Percentiles rank a stretch among this genome's conserved stretches.
Evolutionary conservation across 2,329 filamentous ascomycete genomes (phyloP).

Genomic region (Diplodia corticola): DNA sequence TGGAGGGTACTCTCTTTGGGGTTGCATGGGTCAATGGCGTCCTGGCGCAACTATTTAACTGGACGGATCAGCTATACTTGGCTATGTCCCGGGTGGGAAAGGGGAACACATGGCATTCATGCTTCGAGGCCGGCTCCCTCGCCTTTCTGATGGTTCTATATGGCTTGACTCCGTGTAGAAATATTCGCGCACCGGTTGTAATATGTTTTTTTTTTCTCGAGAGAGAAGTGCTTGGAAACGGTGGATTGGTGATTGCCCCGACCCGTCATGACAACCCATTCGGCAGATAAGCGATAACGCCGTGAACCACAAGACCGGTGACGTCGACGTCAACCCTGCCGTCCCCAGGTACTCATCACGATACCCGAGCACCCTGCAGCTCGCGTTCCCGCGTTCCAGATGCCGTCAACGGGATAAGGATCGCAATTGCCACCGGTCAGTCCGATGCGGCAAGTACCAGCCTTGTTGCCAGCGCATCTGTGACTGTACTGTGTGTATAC

Average conservation of each 20-base stretch:
- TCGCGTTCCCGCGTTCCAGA: background rate
- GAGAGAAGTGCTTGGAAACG: no score
- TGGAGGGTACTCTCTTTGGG: background rate
- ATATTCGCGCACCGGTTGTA: background rate
- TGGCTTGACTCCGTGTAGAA: background rate
- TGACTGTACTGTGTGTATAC: background rate
- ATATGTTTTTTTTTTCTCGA: background rate
- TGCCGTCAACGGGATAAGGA: background rate
- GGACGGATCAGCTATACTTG: background rate
- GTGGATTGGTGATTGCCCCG: no score
- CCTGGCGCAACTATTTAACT: background rate
- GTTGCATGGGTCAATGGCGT: slow-evolving; percentile 1
- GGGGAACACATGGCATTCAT: background rate
- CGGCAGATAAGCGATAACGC: slow-evolving; percentile 2
- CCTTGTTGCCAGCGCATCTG: background rate
- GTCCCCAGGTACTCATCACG: no score
- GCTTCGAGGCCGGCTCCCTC: background rate
- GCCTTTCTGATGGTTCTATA: background rate
- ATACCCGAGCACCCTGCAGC: background rate
- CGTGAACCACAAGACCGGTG: background rate
- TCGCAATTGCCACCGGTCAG: background rate
- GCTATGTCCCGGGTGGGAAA: background rate
- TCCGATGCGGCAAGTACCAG: slow-evolving; percentile 1
- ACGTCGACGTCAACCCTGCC: background rate
- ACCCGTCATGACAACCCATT: background rate